Evolutionary conservation across 495 filamentous ascomycete species (phyloP), one percentile per base, ranked within the genome.

Genomic region (Cercophora samala): DNA sequence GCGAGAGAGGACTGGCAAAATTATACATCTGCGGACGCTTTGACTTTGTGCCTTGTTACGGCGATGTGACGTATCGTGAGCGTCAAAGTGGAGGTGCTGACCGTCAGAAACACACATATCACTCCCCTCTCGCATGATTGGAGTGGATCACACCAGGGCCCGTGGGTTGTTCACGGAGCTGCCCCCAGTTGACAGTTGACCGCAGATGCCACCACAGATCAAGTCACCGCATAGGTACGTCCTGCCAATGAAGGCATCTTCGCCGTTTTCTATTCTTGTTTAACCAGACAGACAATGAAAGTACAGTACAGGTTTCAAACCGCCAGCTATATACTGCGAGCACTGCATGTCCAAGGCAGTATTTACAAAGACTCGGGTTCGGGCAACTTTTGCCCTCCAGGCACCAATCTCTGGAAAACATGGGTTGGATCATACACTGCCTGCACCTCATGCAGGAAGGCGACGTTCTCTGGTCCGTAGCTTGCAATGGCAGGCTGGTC

Each of bases 311-410:
- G 8, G 11, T 46, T 13, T 9, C 13, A 13, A 46, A 46, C 37
- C 6, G 3, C 37, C 9, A 46, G 11, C 37, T 46, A 46, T 46
- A 46, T 17, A 9, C 37, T 46, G 13, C 37, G 5, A 13, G 37
- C 13, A 9, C 37, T 46, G 5, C 15, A 46, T 18, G 1, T 13
- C 13, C 5, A 17, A 3, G 37, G 37, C 15, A 9, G 11, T 46
- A 18, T 46, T 13, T 46, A 46, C 37, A 9, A 17, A 46, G 37
- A 46, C 8, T 13, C 37, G 11, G 37, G 37, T 13, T 46, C 37
- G 15, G 58, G 58, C 22, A 60, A n/a, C 58, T 60, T 60, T 29
- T 60, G 58, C 9, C 58, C 58, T 21, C 58, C 58, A 6, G 22
- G 22, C 1, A 60, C 58, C 26, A 60, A 60, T n/a, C 58, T 24